These are phyloP conservation scores for Alternaria solani DNA, from an alignment of 2,329 filamentous ascomycete genomes.

Conservation along the genomic window DNA sequence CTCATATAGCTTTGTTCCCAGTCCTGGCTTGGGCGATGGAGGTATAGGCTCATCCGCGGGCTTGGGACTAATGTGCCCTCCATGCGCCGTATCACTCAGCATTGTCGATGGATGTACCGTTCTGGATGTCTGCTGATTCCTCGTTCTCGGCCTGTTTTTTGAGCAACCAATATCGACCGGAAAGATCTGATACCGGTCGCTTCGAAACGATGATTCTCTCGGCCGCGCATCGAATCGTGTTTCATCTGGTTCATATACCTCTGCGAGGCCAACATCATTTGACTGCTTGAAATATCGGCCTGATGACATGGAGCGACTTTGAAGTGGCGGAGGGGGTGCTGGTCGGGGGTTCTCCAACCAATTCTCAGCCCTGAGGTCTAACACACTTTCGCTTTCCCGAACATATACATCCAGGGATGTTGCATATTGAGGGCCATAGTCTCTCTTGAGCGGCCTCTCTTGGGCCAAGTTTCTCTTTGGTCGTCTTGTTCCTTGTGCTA, in stretches of 20 bases:
- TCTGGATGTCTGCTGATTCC: neutral
- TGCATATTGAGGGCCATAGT: neutral
- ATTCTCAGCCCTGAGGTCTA: neutral
- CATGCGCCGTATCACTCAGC: neutral
- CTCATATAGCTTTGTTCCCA: neutral
- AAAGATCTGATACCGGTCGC: neutral
- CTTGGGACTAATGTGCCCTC: neutral
- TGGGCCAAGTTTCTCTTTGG: neutral
- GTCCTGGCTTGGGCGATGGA: neutral
- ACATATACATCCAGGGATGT: neutral
- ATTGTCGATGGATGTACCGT: neutral
- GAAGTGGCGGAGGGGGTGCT: neutral
- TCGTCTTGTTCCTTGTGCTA: neutral
- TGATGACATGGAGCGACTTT: neutral
- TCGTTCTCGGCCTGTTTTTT: neutral
- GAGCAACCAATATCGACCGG: neutral
- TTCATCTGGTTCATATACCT: neutral
- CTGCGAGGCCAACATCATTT: neutral
- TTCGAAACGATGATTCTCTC: neutral
- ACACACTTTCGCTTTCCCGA: neutral
- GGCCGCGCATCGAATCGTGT: neutral
- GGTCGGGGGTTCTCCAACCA: conserved; percentile 1
- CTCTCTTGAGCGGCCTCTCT: neutral
- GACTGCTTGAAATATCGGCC: neutral
- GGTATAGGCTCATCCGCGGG: neutral